Conservation (phyloP, 2,329 filamentous ascomycete species). For the Ophiostoma fasciatum region DNA sequence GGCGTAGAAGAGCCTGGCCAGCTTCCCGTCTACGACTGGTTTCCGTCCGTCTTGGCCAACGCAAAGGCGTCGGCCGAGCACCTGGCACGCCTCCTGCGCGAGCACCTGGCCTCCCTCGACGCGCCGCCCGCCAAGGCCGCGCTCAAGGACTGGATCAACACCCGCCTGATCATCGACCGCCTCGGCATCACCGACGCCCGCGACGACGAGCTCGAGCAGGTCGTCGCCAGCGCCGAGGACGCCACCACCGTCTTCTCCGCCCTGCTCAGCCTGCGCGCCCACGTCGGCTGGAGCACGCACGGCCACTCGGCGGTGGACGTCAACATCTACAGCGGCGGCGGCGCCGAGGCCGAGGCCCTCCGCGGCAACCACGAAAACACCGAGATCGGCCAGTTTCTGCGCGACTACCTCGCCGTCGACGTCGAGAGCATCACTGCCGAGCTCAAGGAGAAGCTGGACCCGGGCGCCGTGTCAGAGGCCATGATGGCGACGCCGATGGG, state of each 20-base stretch:
- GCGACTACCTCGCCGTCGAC: conserved; percentile 65
- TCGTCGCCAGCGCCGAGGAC: conserved; percentile 43
- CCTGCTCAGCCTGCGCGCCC: conserved; percentile 75
- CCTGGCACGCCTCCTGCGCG: conserved; percentile 45
- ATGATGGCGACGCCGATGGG: not conserved
- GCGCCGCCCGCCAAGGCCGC: conserved; percentile 8
- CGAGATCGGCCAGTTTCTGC: conserved; percentile 72
- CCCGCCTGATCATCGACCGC: conserved; percentile 49
- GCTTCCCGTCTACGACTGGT: conserved; percentile 55
- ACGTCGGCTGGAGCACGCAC: conserved; percentile 88
- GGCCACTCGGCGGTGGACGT: conserved; percentile 91
- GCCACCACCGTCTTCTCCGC: conserved; percentile 53
- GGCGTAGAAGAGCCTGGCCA: conserved; percentile 31
- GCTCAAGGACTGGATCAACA: conserved; percentile 50
- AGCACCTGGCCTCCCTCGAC: conserved; percentile 34
- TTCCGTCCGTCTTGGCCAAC: conserved; percentile 59
- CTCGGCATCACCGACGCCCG: conserved; percentile 66
- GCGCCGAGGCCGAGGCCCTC: conserved; percentile 47
- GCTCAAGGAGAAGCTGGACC: conserved; percentile 36
- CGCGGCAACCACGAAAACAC: conserved; percentile 90
- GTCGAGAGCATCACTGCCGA: conserved; percentile 64
- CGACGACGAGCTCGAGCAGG: conserved; percentile 51
- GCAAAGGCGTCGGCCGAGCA: conserved; percentile 67
- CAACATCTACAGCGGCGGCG: conserved; percentile 78
- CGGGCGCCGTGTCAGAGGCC: not conserved